These are phyloP conservation scores for Tetrapyrgos nigripes DNA, from an alignment of 1,284 basidiomycete genomes.

Conservation along the genomic window DNA sequence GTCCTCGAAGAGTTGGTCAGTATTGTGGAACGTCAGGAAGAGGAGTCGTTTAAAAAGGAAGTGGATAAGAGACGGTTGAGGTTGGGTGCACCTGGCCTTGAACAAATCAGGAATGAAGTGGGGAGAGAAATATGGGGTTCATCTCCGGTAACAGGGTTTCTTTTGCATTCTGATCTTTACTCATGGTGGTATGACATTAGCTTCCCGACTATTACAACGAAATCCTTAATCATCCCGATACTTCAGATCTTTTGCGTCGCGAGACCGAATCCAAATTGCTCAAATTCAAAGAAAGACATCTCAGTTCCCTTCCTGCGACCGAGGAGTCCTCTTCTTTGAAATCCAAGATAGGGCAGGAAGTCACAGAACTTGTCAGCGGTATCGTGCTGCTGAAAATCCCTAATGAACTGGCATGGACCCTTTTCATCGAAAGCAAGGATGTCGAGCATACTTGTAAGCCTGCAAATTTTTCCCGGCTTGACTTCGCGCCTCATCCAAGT, in stretches of 20 bases:
- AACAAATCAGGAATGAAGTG: conserved; percentile 73
- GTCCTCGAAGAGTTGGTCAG: conserved; percentile 72
- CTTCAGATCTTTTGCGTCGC: conserved; percentile 75
- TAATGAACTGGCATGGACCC: conserved; percentile 81
- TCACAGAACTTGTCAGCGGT: conserved; percentile 75
- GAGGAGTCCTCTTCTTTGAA: conserved; percentile 55
- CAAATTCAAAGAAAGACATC: conserved; percentile 61
- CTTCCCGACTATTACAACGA: conserved; percentile 76
- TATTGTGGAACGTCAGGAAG: conserved; percentile 68
- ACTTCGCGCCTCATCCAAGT: neutral
- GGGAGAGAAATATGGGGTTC: conserved; percentile 63
- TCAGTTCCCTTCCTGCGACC: conserved; percentile 58
- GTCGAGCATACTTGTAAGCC: conserved; percentile 68
- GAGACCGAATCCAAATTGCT: conserved; percentile 76
- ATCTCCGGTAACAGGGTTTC: conserved; percentile 56
- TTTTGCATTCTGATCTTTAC: neutral
- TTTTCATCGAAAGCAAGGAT: conserved; percentile 83
- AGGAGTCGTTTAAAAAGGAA: conserved; percentile 61
- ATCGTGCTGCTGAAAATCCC: conserved; percentile 77
- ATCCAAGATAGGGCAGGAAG: conserved; percentile 55
- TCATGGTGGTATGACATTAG: conserved; percentile 40
- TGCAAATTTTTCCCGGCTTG: conserved; percentile 8
- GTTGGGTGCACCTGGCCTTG: conserved; percentile 71
- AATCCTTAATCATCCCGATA: conserved; percentile 77
- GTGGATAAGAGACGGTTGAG: conserved; percentile 80